phyloP scores from a whole-genome alignment of 495 filamentous ascomycete genomes.

The Aspergillus bridgeri region DNA sequence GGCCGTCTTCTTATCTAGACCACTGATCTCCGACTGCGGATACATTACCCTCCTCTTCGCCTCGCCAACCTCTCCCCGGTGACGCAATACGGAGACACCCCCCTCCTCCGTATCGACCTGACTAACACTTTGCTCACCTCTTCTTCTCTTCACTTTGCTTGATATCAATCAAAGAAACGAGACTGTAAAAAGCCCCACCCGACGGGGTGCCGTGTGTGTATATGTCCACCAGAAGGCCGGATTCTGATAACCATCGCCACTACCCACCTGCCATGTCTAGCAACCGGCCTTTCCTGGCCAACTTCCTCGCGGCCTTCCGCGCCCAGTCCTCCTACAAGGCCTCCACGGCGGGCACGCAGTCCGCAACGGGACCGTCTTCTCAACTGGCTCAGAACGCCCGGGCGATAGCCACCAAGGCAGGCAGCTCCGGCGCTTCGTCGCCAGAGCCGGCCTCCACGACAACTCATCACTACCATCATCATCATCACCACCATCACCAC shows the following conservation, averaged over 20 bases:
- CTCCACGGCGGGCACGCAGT: slow-evolving; percentile 27
- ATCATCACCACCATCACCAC: slow-evolving; percentile 21
- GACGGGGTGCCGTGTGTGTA: not conserved
- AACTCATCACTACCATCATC: slow-evolving; percentile 22
- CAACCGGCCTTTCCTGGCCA: slow-evolving; percentile 79
- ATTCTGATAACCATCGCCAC: not conserved
- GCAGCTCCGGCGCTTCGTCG: slow-evolving; percentile 15
- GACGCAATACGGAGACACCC: not conserved
- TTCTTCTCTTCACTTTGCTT: not conserved
- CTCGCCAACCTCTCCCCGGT: not conserved
- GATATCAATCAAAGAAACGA: not conserved
- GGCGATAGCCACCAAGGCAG: slow-evolving; percentile 42
- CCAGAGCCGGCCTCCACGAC: slow-evolving; percentile 17
- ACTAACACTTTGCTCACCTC: not conserved
- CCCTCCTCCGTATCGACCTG: not conserved
- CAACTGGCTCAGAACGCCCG: slow-evolving; percentile 41
- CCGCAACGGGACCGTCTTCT: slow-evolving; percentile 20
- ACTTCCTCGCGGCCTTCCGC: slow-evolving; percentile 83
- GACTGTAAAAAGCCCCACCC: not conserved
- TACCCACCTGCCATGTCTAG: slow-evolving; percentile 45
- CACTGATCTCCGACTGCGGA: not conserved
- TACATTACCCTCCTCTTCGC: not conserved
- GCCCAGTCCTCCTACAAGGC: slow-evolving; percentile 53
- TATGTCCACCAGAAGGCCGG: not conserved
- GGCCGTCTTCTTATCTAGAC: not conserved